Evolutionary conservation across 192 early-diverging fungal species (phyloP).

Genomic region (Helicostylum pulchrum): DNA sequence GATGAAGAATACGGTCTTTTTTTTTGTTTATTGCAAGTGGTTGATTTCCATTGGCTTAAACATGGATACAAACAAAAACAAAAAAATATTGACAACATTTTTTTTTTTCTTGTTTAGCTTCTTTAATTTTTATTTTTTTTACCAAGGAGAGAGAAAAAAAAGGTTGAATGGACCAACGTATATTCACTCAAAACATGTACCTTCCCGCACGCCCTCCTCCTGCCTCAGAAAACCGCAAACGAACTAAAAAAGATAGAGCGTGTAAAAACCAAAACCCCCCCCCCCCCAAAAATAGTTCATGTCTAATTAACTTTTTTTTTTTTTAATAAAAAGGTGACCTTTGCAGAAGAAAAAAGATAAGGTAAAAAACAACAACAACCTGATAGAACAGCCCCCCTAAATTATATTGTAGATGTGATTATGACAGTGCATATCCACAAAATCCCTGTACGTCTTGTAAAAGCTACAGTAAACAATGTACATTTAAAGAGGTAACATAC

Average conservation of each 20-base stretch:
- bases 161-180: no score
- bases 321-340: slow-evolving; percentile 28
- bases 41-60: no score
- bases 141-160: no score
- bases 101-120: no score
- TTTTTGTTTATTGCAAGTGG: no score
- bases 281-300: background rate
- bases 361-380: slow-evolving; percentile 11
- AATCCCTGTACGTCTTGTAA: slow-evolving; percentile 22
- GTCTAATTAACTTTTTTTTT: no score
- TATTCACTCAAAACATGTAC: no score
- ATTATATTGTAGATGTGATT: slow-evolving; percentile 29
- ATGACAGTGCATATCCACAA: slow-evolving; percentile 8
- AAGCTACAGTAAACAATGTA: slow-evolving; percentile 23
- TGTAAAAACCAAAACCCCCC: slow-evolving; percentile 1
- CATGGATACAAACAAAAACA: no score
- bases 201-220: background rate
- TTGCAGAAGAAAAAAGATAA: slow-evolving; percentile 36
- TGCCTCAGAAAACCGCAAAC: background rate
- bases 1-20: no score
- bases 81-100: no score
- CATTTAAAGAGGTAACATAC: slow-evolving; percentile 26
- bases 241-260: slow-evolving; percentile 11
- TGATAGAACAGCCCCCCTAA: no score
- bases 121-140: no score